These are phyloP conservation scores for Mycosphaerelloides madeirae DNA, from an alignment of 2,329 filamentous ascomycete genomes.

Conservation along the genomic window DNA sequence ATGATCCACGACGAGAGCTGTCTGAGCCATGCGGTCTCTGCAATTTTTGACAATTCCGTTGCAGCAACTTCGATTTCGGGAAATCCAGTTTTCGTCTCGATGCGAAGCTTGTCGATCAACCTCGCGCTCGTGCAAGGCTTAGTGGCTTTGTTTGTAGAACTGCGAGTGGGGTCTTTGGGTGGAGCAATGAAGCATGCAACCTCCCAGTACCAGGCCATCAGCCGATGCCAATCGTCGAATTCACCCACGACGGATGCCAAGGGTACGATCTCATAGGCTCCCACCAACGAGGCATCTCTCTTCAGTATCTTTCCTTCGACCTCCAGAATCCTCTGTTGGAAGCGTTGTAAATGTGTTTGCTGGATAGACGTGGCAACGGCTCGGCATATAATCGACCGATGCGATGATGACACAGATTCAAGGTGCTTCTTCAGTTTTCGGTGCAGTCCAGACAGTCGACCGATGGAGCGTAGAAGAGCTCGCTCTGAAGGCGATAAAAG, in stretches of 20 bases:
- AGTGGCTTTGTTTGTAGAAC: not conserved
- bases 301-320: constrained; percentile 75
- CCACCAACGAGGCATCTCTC: constrained; percentile 73
- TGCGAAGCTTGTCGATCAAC: constrained; percentile 71
- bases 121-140: constrained; percentile 44
- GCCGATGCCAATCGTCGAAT: constrained; percentile 80
- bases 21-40: constrained; percentile 86
- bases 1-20: constrained; percentile 87
- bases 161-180: constrained; percentile 1
- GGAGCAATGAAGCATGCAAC: constrained; percentile 64
- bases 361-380: constrained; percentile 77
- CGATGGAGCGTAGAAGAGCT: constrained; percentile 72
- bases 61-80: constrained; percentile 76
- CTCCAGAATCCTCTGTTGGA: constrained; percentile 77
- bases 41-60: constrained; percentile 65
- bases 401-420: constrained; percentile 61
- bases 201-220: constrained; percentile 81
- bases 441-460: constrained; percentile 73
- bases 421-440: constrained; percentile 65
- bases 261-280: constrained; percentile 89
- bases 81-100: constrained; percentile 81
- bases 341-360: constrained; percentile 68
- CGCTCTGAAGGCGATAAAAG: constrained; percentile 72
- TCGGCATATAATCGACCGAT: constrained; percentile 78
- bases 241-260: constrained; percentile 77